phyloP scores from a whole-genome alignment of 73 alveolate species.

The Paramecium biaurelia region DNA sequence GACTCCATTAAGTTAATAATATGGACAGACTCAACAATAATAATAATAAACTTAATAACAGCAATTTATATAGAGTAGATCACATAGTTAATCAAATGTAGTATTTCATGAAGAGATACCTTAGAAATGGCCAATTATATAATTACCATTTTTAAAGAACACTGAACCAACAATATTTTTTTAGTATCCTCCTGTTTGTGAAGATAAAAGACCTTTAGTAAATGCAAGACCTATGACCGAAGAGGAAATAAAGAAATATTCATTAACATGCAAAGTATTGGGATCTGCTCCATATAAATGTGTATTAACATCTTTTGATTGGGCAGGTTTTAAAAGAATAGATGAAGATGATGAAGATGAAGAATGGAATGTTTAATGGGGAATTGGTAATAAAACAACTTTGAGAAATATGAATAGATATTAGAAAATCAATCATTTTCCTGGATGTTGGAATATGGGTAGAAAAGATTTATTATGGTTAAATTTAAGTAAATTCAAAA shows the following conservation, averaged over 20 bases:
- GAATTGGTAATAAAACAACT: constrained; percentile 55
- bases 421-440: constrained; percentile 85
- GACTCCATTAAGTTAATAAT: background rate
- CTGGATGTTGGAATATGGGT: constrained; percentile 88
- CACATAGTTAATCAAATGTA: background rate
- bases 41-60: background rate
- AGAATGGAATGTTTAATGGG: constrained; percentile 61
- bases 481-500: constrained; percentile 68
- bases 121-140: background rate
- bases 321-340: constrained; percentile 54
- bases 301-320: constrained; percentile 54
- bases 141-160: background rate
- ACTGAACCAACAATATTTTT: constrained; percentile 16
- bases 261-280: constrained; percentile 16
- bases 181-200: constrained; percentile 41
- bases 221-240: constrained; percentile 35
- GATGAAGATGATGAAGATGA: constrained; percentile 61
- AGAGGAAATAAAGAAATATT: constrained; percentile 19
- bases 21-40: background rate
- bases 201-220: background rate
- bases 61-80: background rate
- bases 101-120: background rate
- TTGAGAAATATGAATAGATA: constrained; percentile 70
- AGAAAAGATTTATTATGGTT: constrained; percentile 85
- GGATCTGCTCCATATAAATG: constrained; percentile 63